phyloP scores from a whole-genome alignment of 345 rosid genomes.

The Brassica rapa region DNA sequence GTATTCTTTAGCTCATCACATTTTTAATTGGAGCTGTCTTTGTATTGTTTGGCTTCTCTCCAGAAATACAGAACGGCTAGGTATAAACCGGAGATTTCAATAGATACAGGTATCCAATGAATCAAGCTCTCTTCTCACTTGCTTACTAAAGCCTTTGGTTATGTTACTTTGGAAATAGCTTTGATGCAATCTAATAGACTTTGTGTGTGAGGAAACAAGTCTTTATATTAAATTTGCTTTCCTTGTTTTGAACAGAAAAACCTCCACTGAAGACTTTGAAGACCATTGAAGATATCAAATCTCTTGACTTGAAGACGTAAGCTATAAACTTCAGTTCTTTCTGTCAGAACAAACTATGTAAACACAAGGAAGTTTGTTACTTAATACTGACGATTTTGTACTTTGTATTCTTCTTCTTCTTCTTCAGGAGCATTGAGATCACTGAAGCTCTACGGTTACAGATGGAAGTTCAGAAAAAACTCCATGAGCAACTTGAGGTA shows the following conservation, averaged over 20 bases:
- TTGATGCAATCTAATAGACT: not conserved
- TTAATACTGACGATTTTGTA: not conserved
- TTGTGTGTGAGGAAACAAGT: not conserved
- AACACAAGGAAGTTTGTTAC: not conserved
- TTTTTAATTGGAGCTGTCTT: slow-evolving; percentile 3
- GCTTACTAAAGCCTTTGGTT: not conserved
- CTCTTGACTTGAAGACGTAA: slow-evolving; percentile 79
- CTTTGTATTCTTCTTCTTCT: not conserved
- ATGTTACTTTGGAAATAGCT: not conserved
- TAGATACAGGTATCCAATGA: slow-evolving; percentile 41
- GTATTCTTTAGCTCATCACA: slow-evolving; percentile 3
- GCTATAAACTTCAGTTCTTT: slow-evolving; percentile 8
- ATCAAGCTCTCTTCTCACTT: no score
- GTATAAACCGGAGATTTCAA: slow-evolving; percentile 72
- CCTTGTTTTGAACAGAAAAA: slow-evolving; percentile 47
- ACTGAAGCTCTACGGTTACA: slow-evolving; percentile 88
- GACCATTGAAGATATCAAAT: slow-evolving; percentile 62
- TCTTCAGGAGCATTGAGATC: slow-evolving; percentile 38
- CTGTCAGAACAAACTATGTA: not conserved
- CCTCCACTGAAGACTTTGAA: slow-evolving; percentile 54
- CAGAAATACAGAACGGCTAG: slow-evolving; percentile 98
- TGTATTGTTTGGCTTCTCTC: slow-evolving; percentile 36
- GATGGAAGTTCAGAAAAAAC: slow-evolving; percentile 91
- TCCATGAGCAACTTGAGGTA: slow-evolving; percentile 98
- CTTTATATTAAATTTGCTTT: slow-evolving; percentile 6